Base-by-base conservation (phyloP, 2,329 filamentous ascomycete species). In the Cytospora leucostoma region DNA sequence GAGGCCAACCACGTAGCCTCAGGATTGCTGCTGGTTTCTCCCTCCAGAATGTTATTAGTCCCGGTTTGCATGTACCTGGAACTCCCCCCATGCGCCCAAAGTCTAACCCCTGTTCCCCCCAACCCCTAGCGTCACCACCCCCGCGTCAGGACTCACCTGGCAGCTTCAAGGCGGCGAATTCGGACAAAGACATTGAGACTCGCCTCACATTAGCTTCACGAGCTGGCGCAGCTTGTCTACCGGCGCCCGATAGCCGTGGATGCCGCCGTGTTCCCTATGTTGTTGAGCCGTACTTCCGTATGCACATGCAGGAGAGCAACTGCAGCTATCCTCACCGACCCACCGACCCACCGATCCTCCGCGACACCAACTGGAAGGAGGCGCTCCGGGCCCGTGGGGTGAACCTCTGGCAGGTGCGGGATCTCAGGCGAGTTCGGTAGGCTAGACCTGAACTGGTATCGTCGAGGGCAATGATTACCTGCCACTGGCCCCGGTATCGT, bases 401-500 rank as follows among this genome's bases (percentile, higher is more conserved):
- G n/a, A 17, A 21, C 27, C n/a, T 54, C 61, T 54, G 49, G 56
- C 56, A 56, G 56, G 56, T 56, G 54, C 50, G 54, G 40, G 54
- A 17, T 21, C n/a, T 35, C 35, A 27, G 51, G 19, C 34, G 27
- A 53, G 27, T 38, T 60, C 64, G 62, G 61, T 40, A 49, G 55
- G 51, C 61, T 61, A 65, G 54, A 33, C 64, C 37, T 34, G 33
- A 57, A 47, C 7, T 21, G 37, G 53, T 40, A 37, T 49, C 49
- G 7, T 8, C 21, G 32, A 57, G 32, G 61, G 61, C 38, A 50
- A 55, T 17, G 21, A 54, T 40, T 12, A 44, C 58, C 47, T 51
- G 32, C 38, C 17, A 38, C 44, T 49, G 50, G 53, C n/a, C 15
- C 64, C 64, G 61, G 51, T 64, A 64, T 66, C 64, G 64, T 64